A percentile compares a stretch with the other conserved stretches of the same genome.
These are phyloP conservation scores for Parastagonospora avenae DNA, from an alignment of 2,329 filamentous ascomycete genomes.

Conservation along the genomic window DNA sequence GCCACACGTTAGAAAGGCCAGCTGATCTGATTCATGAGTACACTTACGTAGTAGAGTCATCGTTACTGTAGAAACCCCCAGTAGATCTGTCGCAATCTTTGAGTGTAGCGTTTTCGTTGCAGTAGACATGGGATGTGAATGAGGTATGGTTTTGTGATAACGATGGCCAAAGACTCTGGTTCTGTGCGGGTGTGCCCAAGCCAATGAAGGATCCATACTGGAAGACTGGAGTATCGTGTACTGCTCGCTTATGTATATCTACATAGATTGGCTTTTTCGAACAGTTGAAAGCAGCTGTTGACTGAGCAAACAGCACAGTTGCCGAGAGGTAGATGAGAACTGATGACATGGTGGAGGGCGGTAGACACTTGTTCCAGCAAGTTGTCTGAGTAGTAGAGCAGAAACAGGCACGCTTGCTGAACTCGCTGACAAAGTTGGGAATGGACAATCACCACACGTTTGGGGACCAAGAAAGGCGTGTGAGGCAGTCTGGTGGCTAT, in stretches of 20 bases:
- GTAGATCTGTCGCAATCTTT: constrained; percentile 39
- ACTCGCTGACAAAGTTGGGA: constrained; percentile 16
- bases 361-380: constrained; percentile 37
- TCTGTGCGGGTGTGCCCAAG: constrained; percentile 50
- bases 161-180: constrained; percentile 52
- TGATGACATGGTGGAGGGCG: constrained; percentile 33
- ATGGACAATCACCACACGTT: constrained; percentile 25
- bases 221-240: constrained; percentile 46
- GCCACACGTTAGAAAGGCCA: constrained; percentile 12
- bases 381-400: constrained; percentile 19
- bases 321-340: constrained; percentile 32
- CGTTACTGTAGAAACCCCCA: constrained; percentile 40
- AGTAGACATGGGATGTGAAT: constrained; percentile 45
- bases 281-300: constrained; percentile 46
- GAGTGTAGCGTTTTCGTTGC: constrained; percentile 42
- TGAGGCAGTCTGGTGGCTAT: constrained; percentile 38
- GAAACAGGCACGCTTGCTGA: constrained; percentile 9
- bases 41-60: constrained; percentile 40
- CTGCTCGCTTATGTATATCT: constrained; percentile 51
- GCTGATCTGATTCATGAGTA: background rate
- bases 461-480: constrained; percentile 26
- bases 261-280: constrained; percentile 49
- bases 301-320: constrained; percentile 44
- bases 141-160: constrained; percentile 50
- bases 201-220: constrained; percentile 55